These are phyloP conservation scores for Marasmius oreades DNA, from an alignment of 1,284 basidiomycete species.

Conservation along the genomic window DNA sequence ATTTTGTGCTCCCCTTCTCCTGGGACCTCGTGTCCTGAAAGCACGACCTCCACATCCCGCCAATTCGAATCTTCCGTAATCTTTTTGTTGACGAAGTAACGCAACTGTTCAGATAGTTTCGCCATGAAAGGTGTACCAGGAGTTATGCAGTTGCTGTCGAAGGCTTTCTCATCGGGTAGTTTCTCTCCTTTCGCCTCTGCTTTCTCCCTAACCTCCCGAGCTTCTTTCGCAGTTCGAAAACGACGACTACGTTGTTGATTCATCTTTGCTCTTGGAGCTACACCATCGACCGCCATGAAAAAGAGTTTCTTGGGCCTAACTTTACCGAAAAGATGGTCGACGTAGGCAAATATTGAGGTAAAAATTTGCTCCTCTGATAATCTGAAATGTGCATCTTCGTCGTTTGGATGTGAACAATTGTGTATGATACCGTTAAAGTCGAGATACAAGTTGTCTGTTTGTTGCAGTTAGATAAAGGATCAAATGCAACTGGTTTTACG, in stretches of 20 bases:
- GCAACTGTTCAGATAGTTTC: constrained; percentile 84
- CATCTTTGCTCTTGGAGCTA: constrained; percentile 99
- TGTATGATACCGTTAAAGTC: constrained; percentile 99
- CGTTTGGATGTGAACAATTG: constrained; percentile 94
- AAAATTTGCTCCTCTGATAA: constrained; percentile 97
- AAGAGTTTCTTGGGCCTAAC: constrained; percentile 97
- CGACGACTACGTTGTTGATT: constrained; percentile 96
- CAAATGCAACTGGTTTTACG: background rate
- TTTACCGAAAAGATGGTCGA: constrained; percentile 95
- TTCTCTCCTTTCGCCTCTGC: constrained; percentile 89
- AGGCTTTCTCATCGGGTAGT: constrained; percentile 89
- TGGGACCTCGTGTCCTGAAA: constrained; percentile 98
- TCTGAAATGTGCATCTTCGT: constrained; percentile 93
- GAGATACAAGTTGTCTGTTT: constrained; percentile 81
- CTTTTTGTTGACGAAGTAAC: constrained; percentile 97
- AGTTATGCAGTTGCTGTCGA: constrained; percentile 99
- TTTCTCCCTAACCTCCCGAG: constrained; percentile 82
- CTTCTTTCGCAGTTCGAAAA: constrained; percentile 94
- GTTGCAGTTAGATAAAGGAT: background rate
- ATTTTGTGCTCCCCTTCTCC: constrained; percentile 99
- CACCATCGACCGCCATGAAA: constrained; percentile 98
- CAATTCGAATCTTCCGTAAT: constrained; percentile 94
- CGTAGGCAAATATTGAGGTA: constrained; percentile 94
- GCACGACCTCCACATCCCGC: constrained; percentile 88
- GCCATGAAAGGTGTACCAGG: constrained; percentile 98